Base-by-base conservation (phyloP, 352 stramenopile species). In the Thraustochytrium sp. region DNA sequence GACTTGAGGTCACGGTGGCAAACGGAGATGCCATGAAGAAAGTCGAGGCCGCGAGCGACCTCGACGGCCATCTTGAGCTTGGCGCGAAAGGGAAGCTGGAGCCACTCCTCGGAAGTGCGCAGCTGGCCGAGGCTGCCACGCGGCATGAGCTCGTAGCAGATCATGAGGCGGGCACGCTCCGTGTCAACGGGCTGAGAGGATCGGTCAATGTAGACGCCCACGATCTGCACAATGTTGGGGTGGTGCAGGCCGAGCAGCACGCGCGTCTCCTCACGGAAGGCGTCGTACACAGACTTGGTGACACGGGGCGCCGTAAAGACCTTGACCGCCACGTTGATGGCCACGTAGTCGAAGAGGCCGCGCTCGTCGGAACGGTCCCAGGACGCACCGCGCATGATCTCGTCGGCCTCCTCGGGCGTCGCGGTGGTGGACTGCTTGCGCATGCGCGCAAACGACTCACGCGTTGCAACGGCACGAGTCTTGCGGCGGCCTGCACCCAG, bases 1-100 rank as follows among this genome's bases (percentile, higher is more conserved):
- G 90, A 94, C 84, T 99, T 99, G 77, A 98, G 90, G 88, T 99
- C 96, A 26, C 96, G 94, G 89, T 99, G 97, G 85, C 99, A 98
- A 86, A 99, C 97, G 11, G 94, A 94, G 89, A 97, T 96, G 59
- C 90, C 94, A 90, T 99, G 97, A 64, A 99, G 88, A 87, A 99
- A 99, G 80, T 94, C 90, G 88, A 99, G 98, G 63, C 94, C 95
- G 63, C 93, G 92, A 40, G 94, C 96, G 34, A 92, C 93, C 83
- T 95, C 40, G 18, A 68, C 5, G 5, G 68, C 68, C 68, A 80
- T 80, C 53, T 48, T 68, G 34, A 80, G 34, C 68, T 80, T 80
- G 2, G 31, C 31, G 21, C 44, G 21, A 26, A 72, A 80, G 8
- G 42, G 68, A 0, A 80, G 9, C 8, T 80, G n/a, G 16, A 65